phyloP scores from a whole-genome alignment of 768 basidiomycete species.

The Rhodotorula toruloides region DNA sequence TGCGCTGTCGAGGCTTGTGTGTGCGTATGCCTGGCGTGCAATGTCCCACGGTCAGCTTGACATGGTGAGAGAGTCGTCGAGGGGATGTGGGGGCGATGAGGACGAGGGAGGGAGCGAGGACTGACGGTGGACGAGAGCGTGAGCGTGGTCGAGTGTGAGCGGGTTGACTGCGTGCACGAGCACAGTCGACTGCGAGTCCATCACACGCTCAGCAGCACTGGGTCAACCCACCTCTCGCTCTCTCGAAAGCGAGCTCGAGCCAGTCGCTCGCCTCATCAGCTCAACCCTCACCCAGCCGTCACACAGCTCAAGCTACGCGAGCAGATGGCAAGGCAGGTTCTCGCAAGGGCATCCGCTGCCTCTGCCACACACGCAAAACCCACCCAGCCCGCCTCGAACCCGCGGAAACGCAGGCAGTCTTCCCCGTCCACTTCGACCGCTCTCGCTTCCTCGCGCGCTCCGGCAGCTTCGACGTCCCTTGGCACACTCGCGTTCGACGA shows the following conservation, averaged over 20 bases:
- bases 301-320: background rate
- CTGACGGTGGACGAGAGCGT: background rate
- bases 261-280: too few relatives aligned
- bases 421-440: constrained; percentile 1
- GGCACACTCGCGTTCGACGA: constrained; percentile 35
- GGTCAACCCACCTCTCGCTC: too few relatives aligned
- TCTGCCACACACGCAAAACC: background rate
- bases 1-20: too few relatives aligned
- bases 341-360: background rate
- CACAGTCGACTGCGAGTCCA: background rate
- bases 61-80: background rate
- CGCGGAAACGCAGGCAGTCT: constrained; percentile 22
- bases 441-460: background rate
- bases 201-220: too few relatives aligned
- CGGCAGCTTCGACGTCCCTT: background rate
- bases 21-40: too few relatives aligned
- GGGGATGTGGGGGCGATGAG: background rate
- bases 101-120: background rate
- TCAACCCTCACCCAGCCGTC: background rate
- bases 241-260: too few relatives aligned
- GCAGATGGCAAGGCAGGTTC: background rate
- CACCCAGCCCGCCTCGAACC: constrained; percentile 1
- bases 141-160: background rate
- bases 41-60: too few relatives aligned
- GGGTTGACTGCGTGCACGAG: background rate